phyloP scores from a whole-genome alignment of 2,329 filamentous ascomycete species.

The Trichoderma sp. region DNA sequence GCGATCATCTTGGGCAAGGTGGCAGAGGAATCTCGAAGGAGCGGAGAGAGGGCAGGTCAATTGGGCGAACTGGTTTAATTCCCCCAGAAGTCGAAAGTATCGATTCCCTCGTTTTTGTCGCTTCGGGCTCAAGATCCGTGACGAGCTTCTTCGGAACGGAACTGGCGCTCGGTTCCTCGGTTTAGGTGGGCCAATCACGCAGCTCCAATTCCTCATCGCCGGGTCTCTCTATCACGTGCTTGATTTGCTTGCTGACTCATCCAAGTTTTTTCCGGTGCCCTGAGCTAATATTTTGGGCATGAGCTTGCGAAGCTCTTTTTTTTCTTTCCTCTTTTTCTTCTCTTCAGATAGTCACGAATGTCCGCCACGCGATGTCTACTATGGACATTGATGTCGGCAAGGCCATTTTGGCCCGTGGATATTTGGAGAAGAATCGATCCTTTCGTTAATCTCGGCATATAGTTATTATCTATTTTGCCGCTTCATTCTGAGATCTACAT shows the following conservation, averaged over 20 bases:
- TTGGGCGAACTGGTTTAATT: not conserved
- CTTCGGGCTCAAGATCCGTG: slow-evolving; percentile 34
- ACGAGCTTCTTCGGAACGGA: slow-evolving; percentile 26
- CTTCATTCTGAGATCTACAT: slow-evolving; percentile 66
- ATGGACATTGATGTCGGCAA: slow-evolving; percentile 41
- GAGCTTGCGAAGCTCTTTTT: slow-evolving; percentile 23
- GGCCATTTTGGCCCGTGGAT: slow-evolving; percentile 44
- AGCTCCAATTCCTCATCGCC: slow-evolving; percentile 44
- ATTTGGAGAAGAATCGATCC: slow-evolving; percentile 56
- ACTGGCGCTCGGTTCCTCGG: slow-evolving; percentile 49
- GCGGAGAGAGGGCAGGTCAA: not conserved
- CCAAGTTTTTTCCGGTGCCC: not conserved
- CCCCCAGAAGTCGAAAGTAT: slow-evolving; percentile 1
- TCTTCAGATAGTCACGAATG: slow-evolving; percentile 57
- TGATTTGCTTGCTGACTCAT: slow-evolving; percentile 13
- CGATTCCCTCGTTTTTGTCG: not conserved
- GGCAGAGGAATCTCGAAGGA: not conserved
- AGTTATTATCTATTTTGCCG: too few species aligned
- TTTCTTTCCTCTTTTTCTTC: slow-evolving; percentile 39
- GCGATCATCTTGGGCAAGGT: slow-evolving; percentile 53
- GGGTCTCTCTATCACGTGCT: slow-evolving; percentile 1
- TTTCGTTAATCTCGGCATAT: slow-evolving; percentile 66
- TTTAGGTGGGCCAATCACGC: slow-evolving; percentile 47
- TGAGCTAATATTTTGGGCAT: not conserved
- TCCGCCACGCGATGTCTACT: slow-evolving; percentile 43